Base-by-base conservation (phyloP, 768 basidiomycete species). In the Dentipellis sp. region DNA sequence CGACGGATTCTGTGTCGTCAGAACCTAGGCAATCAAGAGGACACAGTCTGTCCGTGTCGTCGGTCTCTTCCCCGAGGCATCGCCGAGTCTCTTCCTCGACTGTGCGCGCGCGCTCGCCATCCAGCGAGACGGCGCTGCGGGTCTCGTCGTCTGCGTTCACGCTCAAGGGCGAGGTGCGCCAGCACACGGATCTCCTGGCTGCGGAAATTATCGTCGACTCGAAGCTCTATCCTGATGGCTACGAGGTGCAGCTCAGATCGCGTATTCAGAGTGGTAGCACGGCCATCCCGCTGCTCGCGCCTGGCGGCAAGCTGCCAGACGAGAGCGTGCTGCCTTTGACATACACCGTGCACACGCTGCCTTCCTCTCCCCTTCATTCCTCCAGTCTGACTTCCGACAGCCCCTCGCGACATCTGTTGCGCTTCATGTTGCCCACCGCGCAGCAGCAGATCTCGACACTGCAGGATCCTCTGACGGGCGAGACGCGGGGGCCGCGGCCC, bases 181-280 rank as follows among this genome's bases (percentile, higher is more conserved):
- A 77, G 46, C 71, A 75, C n/a, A 76, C 78, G 52, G 91, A 95
- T 66, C 69, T 92, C 48, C 69, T 92, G 17, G 80, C 93, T 16
- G 80, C 80, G 2, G 93, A 95, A 69, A 65, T 93, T 34, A 79
- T 92, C 23, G 76, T 92, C 23, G 91, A 94, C 69, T 83, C 88
- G 54, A 87, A 86, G 67, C 72, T 89, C 56, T 93, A 88, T 69
- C 81, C 86, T 0, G 76, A 78, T 42, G 90, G 90, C n/a, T 92
- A 90, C 59, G 73, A 77, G 23, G 74, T 88, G 23, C 59, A 66
- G 3, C 64, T 83, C 45, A 64, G 65, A 48, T 82, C 81, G 22
- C 68, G 64, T 21, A 67, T 77, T 59, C 72, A 77, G 51, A 72
- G 74, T 57, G 60, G 64, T 10, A 68, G 68, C 16, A 65, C 67